These are phyloP conservation scores for Sphaceloma murrayae DNA, from an alignment of 2,329 filamentous ascomycete species.

Conservation along the genomic window DNA sequence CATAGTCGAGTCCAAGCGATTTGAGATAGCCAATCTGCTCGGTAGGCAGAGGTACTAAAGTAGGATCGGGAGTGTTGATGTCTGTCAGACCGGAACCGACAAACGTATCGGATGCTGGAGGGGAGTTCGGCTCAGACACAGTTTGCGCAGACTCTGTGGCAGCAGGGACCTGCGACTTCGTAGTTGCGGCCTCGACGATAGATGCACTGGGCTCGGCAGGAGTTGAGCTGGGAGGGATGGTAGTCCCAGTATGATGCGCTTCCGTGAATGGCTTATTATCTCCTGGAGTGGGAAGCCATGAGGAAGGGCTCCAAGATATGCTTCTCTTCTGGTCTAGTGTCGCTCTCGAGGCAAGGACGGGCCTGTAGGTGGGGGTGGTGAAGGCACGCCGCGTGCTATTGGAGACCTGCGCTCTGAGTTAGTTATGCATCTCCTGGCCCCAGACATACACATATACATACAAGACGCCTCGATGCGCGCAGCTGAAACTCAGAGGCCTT, in stretches of 20 bases:
- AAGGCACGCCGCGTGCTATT: slow-evolving; percentile 19
- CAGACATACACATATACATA: too few species aligned
- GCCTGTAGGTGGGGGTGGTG: slow-evolving; percentile 7
- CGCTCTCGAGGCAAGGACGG: not conserved
- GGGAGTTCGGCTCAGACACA: slow-evolving; percentile 22
- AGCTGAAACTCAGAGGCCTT: slow-evolving; percentile 21
- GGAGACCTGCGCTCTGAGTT: too few species aligned
- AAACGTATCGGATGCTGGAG: slow-evolving; percentile 19
- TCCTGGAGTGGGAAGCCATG: slow-evolving; percentile 7
- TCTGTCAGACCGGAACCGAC: slow-evolving; percentile 24
- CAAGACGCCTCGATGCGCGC: slow-evolving; percentile 24
- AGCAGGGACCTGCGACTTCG: slow-evolving; percentile 2
- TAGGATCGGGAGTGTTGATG: slow-evolving; percentile 30
- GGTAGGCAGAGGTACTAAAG: slow-evolving; percentile 44
- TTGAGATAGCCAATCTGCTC: slow-evolving; percentile 76
- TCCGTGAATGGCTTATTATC: not conserved
- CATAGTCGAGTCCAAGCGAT: slow-evolving; percentile 75
- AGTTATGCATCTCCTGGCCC: too few species aligned
- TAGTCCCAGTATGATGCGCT: not conserved
- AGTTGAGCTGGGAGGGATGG: not conserved
- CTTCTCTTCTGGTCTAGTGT: slow-evolving; percentile 9
- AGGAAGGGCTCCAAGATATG: slow-evolving; percentile 14
- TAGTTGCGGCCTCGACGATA: not conserved
- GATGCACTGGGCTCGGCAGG: not conserved
- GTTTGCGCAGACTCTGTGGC: slow-evolving; percentile 24